phyloP scores from a whole-genome alignment of 2,329 filamentous ascomycete genomes.

The Aspergillus pseudoviridinutans region DNA sequence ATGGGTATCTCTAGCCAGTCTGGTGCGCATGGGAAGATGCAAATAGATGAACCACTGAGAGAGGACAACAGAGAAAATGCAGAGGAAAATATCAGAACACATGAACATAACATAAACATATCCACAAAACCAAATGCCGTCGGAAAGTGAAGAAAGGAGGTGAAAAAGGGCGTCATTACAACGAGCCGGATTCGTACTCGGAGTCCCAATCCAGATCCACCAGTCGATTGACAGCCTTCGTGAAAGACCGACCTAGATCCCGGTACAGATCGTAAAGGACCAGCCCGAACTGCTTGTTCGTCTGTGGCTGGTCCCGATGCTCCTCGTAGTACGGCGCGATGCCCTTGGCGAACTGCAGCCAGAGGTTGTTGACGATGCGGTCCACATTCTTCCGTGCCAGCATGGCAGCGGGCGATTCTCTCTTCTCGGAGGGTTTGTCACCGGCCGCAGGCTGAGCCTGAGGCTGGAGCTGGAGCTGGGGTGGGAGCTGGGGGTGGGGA shows the following conservation, averaged over 20 bases:
- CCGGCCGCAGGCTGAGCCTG: conserved; percentile 1
- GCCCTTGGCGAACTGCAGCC: background rate
- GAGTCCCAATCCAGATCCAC: background rate
- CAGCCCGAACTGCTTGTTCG: background rate
- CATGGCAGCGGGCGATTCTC: background rate
- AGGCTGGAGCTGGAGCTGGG: background rate
- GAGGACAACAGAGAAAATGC: background rate
- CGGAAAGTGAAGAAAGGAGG: background rate
- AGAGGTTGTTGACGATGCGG: background rate
- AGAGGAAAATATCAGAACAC: background rate
- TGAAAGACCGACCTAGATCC: background rate
- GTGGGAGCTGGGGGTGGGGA: background rate
- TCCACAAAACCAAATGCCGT: background rate
- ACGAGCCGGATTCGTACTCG: background rate
- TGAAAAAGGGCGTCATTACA: background rate
- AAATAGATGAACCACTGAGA: background rate
- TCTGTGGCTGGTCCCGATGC: background rate
- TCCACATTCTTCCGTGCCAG: background rate
- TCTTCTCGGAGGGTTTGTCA: conserved; percentile 2
- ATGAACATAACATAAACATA: background rate
- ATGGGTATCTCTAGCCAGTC: conserved; percentile 9
- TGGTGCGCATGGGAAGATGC: conserved; percentile 7
- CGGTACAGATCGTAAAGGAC: background rate
- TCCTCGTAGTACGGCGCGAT: background rate
- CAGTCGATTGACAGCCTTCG: background rate